phyloP scores from a whole-genome alignment of 2,329 filamentous ascomycete species.

The Nigrospora osmanthi region DNA sequence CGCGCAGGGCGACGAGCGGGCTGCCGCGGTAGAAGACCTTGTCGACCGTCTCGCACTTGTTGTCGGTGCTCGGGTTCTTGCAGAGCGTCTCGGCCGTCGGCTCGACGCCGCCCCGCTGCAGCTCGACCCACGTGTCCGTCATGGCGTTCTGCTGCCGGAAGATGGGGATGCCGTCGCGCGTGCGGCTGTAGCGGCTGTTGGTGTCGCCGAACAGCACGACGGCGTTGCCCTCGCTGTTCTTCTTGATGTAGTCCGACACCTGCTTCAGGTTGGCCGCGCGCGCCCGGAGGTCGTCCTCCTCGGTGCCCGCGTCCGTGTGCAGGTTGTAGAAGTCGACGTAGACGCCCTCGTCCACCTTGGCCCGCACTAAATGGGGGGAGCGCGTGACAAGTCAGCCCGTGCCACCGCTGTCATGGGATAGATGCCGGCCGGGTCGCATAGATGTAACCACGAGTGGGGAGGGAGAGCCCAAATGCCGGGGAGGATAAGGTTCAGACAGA shows the following conservation, averaged over 20 bases:
- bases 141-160: slow-evolving; percentile 44
- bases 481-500: too few relatives aligned
- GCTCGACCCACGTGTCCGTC: slow-evolving; percentile 52
- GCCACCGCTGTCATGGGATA: too few relatives aligned
- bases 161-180: slow-evolving; percentile 41
- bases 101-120: slow-evolving; percentile 36
- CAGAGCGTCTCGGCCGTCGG: slow-evolving; percentile 41
- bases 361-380: slow-evolving; percentile 36
- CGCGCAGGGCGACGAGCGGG: slow-evolving; percentile 34
- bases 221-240: slow-evolving; percentile 49
- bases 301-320: slow-evolving; percentile 56
- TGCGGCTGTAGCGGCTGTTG: slow-evolving; percentile 56
- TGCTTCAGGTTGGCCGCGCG: slow-evolving; percentile 53
- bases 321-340: slow-evolving; percentile 60
- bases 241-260: slow-evolving; percentile 47
- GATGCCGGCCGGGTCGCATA: too few relatives aligned
- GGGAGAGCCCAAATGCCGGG: too few relatives aligned
- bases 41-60: slow-evolving; percentile 57
- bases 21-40: slow-evolving; percentile 55
- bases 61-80: slow-evolving; percentile 45
- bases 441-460: too few relatives aligned
- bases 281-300: slow-evolving; percentile 42
- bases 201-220: slow-evolving; percentile 59
- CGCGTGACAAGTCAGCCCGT: too few relatives aligned
- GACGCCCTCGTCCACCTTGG: slow-evolving; percentile 40